Evolutionary conservation across 192 early-diverging fungal species (phyloP).

Genomic region (Chytriomyces confervae): DNA sequence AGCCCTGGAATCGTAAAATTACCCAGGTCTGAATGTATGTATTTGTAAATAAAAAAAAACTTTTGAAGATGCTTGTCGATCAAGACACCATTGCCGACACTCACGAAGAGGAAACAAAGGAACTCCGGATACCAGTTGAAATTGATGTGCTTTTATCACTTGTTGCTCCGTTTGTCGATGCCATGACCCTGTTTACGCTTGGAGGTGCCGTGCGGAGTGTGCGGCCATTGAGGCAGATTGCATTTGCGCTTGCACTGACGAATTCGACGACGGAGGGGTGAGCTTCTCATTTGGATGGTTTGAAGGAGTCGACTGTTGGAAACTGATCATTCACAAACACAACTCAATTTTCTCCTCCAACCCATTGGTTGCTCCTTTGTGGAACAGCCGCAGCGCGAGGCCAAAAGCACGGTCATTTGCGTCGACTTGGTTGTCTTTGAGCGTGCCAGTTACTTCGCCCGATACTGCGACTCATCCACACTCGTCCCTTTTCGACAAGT

Average conservation of each 20-base stretch:
- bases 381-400: too few relatives aligned
- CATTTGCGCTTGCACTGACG: neutral
- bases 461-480: neutral
- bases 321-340: neutral
- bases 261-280: neutral
- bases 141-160: neutral
- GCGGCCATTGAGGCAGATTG: neutral
- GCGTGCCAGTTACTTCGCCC: neutral
- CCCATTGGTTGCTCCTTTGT: neutral
- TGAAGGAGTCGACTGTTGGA: neutral
- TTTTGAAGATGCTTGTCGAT: too few relatives aligned
- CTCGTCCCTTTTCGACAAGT: neutral
- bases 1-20: too few relatives aligned
- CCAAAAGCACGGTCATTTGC: too few relatives aligned
- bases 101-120: too few relatives aligned
- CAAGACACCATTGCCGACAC: too few relatives aligned
- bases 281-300: neutral
- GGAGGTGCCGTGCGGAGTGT: neutral
- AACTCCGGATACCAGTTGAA: too few relatives aligned
- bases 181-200: neutral
- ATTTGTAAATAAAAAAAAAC: too few relatives aligned
- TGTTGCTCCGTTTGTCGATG: neutral
- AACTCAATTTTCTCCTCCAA: neutral
- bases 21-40: too few relatives aligned
- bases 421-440: neutral